A percentile compares a stretch with the other conserved stretches of the same genome.
Evolutionary conservation across 495 filamentous ascomycete genomes (phyloP).

Genomic region (Aspergillus olivimuriae): DNA sequence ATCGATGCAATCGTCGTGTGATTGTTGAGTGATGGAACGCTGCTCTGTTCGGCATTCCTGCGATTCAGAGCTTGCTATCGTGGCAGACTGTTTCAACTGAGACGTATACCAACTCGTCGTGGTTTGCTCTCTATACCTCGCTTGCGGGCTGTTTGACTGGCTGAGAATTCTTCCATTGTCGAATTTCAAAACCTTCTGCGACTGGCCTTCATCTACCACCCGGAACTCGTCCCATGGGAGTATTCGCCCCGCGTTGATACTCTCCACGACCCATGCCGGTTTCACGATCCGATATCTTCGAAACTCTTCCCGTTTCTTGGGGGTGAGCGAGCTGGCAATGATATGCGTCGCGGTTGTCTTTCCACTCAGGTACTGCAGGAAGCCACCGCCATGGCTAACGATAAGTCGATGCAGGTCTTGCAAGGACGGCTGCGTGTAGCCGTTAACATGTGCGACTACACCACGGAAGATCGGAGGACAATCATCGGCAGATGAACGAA

Average conservation of each 20-base stretch:
- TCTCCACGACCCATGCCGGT: constrained; percentile 93
- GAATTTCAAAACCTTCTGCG: constrained; percentile 74
- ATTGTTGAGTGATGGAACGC: too few relatives aligned
- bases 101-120: constrained; percentile 71
- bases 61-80: too few relatives aligned
- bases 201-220: constrained; percentile 70
- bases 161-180: constrained; percentile 62
- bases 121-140: constrained; percentile 69
- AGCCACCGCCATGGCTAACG: constrained; percentile 84
- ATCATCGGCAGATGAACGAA: constrained; percentile 58
- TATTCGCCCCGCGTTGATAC: constrained; percentile 69
- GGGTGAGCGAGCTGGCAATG: constrained; percentile 81
- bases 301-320: constrained; percentile 87
- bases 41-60: too few relatives aligned
- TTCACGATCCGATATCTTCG: constrained; percentile 83
- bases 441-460: constrained; percentile 82
- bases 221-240: constrained; percentile 81
- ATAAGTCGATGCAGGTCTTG: constrained; percentile 82
- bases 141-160: constrained; percentile 48
- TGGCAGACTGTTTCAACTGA: constrained; percentile 45
- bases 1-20: too few relatives aligned
- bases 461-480: constrained; percentile 84
- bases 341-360: constrained; percentile 95
- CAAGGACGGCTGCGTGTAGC: constrained; percentile 86
- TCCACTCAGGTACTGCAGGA: constrained; percentile 88